Evolutionary conservation across 495 filamentous ascomycete species (phyloP).

Genomic region (Diplogelasinospora grovesii): DNA sequence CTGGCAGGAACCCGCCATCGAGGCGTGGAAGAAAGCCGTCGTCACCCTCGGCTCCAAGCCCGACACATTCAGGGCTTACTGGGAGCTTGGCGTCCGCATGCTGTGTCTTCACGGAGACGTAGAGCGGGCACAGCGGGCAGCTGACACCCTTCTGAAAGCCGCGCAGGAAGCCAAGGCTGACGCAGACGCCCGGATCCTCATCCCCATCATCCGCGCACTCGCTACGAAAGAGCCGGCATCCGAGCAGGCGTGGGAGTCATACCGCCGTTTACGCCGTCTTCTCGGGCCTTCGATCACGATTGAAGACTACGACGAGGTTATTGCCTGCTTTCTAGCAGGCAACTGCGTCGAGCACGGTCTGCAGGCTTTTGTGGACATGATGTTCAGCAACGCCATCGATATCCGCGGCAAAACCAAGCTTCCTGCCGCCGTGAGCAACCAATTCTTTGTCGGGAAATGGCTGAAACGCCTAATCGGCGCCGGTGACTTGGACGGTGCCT

Average conservation of each 20-base stretch:
- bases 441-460: slow-evolving; percentile 78
- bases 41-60: slow-evolving; percentile 45
- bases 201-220: slow-evolving; percentile 57
- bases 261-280: slow-evolving; percentile 53
- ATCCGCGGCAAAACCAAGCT: slow-evolving; percentile 38
- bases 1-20: slow-evolving; percentile 51
- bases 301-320: slow-evolving; percentile 67
- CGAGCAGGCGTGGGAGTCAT: slow-evolving; percentile 60
- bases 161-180: slow-evolving; percentile 34
- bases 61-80: slow-evolving; percentile 50
- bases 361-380: slow-evolving; percentile 77
- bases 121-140: slow-evolving; percentile 57
- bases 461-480: slow-evolving; percentile 71
- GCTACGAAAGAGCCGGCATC: slow-evolving; percentile 22
- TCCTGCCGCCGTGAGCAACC: slow-evolving; percentile 59
- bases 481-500: slow-evolving; percentile 62
- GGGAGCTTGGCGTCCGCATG: slow-evolving; percentile 63
- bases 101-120: slow-evolving; percentile 53
- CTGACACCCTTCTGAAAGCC: slow-evolving; percentile 49
- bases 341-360: slow-evolving; percentile 57
- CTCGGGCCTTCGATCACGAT: slow-evolving; percentile 59
- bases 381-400: slow-evolving; percentile 54
- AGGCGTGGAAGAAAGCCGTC: slow-evolving; percentile 57
- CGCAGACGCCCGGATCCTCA: slow-evolving; percentile 50
- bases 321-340: slow-evolving; percentile 53